These are phyloP conservation scores for Marsdenia floribunda DNA, from an alignment of 257 asterid species.

Conservation along the genomic window DNA sequence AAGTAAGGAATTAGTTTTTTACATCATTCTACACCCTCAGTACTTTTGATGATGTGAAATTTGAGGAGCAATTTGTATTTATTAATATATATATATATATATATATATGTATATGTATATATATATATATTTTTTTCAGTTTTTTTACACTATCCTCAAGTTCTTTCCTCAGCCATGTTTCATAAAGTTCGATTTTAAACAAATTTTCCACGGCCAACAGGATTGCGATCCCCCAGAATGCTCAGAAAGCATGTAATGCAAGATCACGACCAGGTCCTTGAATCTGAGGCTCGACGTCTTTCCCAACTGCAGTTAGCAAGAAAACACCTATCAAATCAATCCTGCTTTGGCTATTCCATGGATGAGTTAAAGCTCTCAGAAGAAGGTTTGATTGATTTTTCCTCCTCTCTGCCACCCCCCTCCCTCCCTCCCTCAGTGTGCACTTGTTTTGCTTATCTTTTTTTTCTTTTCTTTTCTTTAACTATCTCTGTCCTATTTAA, in stretches of 20 bases:
- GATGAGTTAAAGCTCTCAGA: constrained; percentile 40
- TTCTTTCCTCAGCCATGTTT: not conserved
- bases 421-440: not conserved
- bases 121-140: not conserved
- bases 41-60: not conserved
- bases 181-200: too few species aligned
- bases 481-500: not conserved
- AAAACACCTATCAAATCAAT: constrained; percentile 29
- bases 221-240: constrained; percentile 46
- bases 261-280: constrained; percentile 46
- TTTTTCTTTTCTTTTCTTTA: not conserved
- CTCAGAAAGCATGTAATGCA: constrained; percentile 46
- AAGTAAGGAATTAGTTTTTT: constrained; percentile 30
- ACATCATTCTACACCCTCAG: not conserved
- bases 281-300: constrained; percentile 50
- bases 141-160: not conserved
- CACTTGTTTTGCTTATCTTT: not conserved
- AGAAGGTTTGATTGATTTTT: constrained; percentile 34
- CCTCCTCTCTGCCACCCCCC: too few species aligned
- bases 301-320: constrained; percentile 50
- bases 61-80: not conserved
- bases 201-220: constrained; percentile 25
- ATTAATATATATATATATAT: too few species aligned
- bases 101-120: not conserved
- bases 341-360: constrained; percentile 39